Percentiles rank a stretch among this genome's conserved stretches.
Conservation (phyloP, 2,329 filamentous ascomycete species). For the Arachnopeziza araneosa region DNA sequence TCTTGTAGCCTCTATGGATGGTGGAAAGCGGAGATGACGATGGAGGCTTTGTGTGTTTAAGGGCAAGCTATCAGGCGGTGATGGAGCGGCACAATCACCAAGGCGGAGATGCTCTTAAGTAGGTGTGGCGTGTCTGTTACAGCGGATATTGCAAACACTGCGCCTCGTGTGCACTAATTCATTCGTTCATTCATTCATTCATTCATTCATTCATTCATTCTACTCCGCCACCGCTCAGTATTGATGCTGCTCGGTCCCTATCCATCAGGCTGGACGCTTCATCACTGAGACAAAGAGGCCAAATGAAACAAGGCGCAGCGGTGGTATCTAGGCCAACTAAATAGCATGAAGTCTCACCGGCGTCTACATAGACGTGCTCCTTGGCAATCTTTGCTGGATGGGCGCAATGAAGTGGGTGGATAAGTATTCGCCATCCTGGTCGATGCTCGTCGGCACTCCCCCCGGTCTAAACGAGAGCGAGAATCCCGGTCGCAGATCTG, state of each 20-base stretch:
- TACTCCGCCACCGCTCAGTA: too few relatives aligned
- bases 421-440: neutral
- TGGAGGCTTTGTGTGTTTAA: neutral
- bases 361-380: neutral
- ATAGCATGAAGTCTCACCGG: neutral
- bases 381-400: neutral
- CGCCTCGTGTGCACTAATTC: too few relatives aligned
- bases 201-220: too few relatives aligned
- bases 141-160: too few relatives aligned
- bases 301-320: neutral
- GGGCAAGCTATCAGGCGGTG: neutral
- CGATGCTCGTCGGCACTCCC: neutral
- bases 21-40: neutral
- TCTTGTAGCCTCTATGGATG: neutral
- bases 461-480: slow-evolving; percentile 7
- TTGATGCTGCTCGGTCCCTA: too few relatives aligned
- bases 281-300: neutral
- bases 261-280: neutral
- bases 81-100: neutral
- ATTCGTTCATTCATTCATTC: too few relatives aligned
- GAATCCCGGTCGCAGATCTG: neutral
- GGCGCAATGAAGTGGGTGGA: neutral
- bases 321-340: neutral
- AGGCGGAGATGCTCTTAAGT: neutral
- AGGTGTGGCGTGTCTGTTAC: too few relatives aligned